phyloP scores from a whole-genome alignment of 164 flowering plant species.

The Berberis vulgaris region DNA sequence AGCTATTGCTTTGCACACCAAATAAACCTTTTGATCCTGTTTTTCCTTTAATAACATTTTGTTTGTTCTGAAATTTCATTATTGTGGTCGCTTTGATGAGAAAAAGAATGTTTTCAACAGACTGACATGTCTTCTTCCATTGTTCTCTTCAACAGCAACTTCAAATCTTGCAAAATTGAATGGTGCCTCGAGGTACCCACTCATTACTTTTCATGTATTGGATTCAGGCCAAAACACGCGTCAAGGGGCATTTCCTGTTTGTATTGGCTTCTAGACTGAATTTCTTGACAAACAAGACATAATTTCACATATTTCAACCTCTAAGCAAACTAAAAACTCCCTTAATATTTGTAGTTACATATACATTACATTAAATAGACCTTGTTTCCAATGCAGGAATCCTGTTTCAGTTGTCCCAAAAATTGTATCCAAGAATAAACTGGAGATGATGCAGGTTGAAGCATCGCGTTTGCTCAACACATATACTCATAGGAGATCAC shows the following conservation, averaged over 20 bases:
- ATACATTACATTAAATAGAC: not conserved
- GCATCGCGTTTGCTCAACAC: slow-evolving; percentile 11
- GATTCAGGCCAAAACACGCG: too few species aligned
- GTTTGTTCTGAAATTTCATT: too few species aligned
- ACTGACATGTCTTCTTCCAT: not conserved
- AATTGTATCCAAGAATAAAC: not conserved
- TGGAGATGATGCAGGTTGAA: slow-evolving; percentile 8
- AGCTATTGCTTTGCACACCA: not conserved
- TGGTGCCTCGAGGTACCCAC: slow-evolving; percentile 16
- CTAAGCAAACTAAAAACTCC: too few species aligned
- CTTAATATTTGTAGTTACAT: too few species aligned
- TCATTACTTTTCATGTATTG: not conserved
- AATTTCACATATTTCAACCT: too few species aligned
- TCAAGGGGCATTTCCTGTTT: too few species aligned
- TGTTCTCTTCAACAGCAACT: slow-evolving; percentile 13
- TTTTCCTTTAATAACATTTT: too few species aligned
- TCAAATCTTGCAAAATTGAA: slow-evolving; percentile 12
- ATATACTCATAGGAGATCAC: slow-evolving; percentile 8
- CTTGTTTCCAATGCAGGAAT: not conserved
- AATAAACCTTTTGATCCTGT: too few species aligned
- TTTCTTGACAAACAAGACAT: too few species aligned
- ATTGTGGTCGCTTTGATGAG: too few species aligned
- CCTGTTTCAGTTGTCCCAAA: not conserved
- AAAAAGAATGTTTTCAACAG: not conserved
- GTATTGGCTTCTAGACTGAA: too few species aligned